Evolutionary conservation across 2,329 filamentous ascomycete genomes (phyloP).

Genomic region (Juglanconis juglandina): DNA sequence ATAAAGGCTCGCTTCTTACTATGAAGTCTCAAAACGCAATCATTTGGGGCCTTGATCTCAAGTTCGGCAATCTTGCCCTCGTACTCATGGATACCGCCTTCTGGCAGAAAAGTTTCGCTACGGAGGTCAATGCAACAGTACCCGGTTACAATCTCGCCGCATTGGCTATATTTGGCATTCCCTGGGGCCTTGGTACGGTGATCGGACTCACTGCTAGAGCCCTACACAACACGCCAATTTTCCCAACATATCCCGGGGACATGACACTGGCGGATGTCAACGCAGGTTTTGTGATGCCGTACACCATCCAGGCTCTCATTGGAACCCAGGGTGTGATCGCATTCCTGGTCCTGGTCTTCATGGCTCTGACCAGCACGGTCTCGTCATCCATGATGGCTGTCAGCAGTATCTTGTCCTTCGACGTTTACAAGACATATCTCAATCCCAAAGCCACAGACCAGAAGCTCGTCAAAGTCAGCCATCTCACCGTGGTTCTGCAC

Average conservation of each 20-base stretch:
- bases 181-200: constrained; percentile 44
- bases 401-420: constrained; percentile 46
- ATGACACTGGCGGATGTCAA: constrained; percentile 39
- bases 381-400: constrained; percentile 50
- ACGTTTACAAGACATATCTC: constrained; percentile 48
- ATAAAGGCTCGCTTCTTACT: constrained; percentile 43
- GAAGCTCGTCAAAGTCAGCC: constrained; percentile 39
- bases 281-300: constrained; percentile 45
- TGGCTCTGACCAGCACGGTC: constrained; percentile 48
- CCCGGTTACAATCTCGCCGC: constrained; percentile 44
- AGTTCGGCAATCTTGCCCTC: constrained; percentile 46
- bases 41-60: constrained; percentile 43
- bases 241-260: constrained; percentile 38
- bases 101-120: constrained; percentile 51
- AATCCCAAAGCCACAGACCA: constrained; percentile 42
- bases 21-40: constrained; percentile 44
- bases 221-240: constrained; percentile 43
- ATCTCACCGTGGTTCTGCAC: constrained; percentile 44
- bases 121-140: constrained; percentile 43
- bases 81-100: constrained; percentile 52
- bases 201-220: constrained; percentile 42
- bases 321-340: constrained; percentile 39
- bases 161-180: constrained; percentile 42
- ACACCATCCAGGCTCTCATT: constrained; percentile 39
- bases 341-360: constrained; percentile 47